Base-by-base conservation (phyloP, 495 filamentous ascomycete genomes). In the Aspergillus steynii region DNA sequence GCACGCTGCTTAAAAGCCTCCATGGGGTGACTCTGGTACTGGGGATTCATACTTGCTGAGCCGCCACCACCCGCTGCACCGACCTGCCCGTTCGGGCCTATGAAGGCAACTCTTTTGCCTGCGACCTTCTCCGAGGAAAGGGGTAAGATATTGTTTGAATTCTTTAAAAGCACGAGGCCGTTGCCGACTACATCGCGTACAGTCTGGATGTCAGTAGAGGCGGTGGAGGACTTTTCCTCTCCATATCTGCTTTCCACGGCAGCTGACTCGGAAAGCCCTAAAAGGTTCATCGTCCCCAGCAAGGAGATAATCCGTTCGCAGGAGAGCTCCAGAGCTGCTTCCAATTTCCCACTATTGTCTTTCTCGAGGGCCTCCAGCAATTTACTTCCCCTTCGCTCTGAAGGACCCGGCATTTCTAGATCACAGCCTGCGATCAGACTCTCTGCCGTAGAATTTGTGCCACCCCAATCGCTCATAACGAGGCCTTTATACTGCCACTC, bases 81-180 rank as follows among this genome's bases (percentile, higher is more conserved):
- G 0, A 87, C 86, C 52, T 82, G 71, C 64, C 88, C 86, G n/a
- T 86, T 82, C 0, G 85, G 86, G 5, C 88, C 88, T 50, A 93
- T 90, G 28, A 91, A 74, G 14, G 88, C 87, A 55, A 91, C 79
- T 60, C 73, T 74, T 31, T 82, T 80, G 47, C n/a, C 73, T 71
- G 61, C 74, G 80, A 61, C 51, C 32, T 42, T n/a, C 10, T 32
- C 27, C 32, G 15, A 37, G 4, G 77, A 77, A 8, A 90, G 71
- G 3, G 86, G 86, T 4, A 90, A 71, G 14, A 82, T 65, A 5
- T 66, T 65, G 3, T 80, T 78, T 51, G 87, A 80, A 66, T 91
- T 91, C 68, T 91, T 91, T 29, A 91, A 74, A 15, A 92, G 75
- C 3, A 88, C 87, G 29, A 92, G 78, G 3, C 84, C 84, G 46